Base-by-base conservation (phyloP, 2,329 filamentous ascomycete species). In the Alternaria hordeiaustralica region DNA sequence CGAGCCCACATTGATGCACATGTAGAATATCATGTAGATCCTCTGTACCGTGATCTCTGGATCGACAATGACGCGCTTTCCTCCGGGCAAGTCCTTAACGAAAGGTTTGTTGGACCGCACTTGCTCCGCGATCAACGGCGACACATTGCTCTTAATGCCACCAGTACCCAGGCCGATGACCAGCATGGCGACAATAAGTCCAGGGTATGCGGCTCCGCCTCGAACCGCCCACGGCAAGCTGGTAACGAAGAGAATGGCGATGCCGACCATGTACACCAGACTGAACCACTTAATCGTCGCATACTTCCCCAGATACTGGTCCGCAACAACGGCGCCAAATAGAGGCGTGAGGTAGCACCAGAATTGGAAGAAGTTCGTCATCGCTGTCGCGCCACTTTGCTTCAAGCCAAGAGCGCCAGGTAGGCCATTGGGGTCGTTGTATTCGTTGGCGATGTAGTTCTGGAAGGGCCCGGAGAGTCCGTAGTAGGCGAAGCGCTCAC, bases 81-180 rank as follows among this genome's bases (percentile, higher is more conserved):
- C 82, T 4, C 63, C 70, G 26, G 74, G 74, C 63, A 80, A 55
- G 2, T 72, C 75, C 61, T 78, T 81, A 60, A 85, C 72, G 55
- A 79, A 80, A 23, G 81, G 79, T 23, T 74, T 79, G 21, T 75
- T 81, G n/a, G 78, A 77, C 8, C 75, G 76, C 53, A 84, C 82
- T 69, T 85, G 83, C 65, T 85, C 83, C 9, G 83, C 83, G 60
- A 85, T 84, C 26, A 85, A 66, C 3, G 83, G 83, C 10, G 81
- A 81, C 46, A 94, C 91, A 74, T 94, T 94, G 67, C 90, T 87
- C 83, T 94, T 95, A 87, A 94, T 93, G 73, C 92, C 90, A 65
- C 92, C 92, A 1, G 91, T 92, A 46, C 92, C 92, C 28, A 92
- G 78, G n/a, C 90, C 90, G 75, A 93, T 87, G 73, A 93, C 85